Evolutionary conservation across 2,329 filamentous ascomycete species (phyloP).

Genomic region (Fusarium multiceps): DNA sequence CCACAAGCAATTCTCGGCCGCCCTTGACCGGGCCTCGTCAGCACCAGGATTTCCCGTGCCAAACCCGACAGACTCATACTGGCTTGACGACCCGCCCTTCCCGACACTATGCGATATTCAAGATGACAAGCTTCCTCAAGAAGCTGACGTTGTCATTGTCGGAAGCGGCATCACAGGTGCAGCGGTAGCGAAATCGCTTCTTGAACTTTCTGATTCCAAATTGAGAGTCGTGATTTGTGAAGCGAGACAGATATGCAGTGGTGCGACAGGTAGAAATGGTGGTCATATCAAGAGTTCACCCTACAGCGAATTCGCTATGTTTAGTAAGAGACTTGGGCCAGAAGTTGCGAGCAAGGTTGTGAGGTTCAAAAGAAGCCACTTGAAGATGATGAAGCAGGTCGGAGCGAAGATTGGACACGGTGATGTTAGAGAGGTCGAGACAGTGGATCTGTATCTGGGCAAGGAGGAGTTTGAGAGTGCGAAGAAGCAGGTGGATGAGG

Average conservation of each 20-base stretch:
- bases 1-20: slow-evolving; percentile 42
- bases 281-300: slow-evolving; percentile 62
- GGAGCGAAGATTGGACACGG: slow-evolving; percentile 51
- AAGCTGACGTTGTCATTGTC: slow-evolving; percentile 63
- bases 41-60: slow-evolving; percentile 56
- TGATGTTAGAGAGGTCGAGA: slow-evolving; percentile 59
- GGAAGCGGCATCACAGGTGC: slow-evolving; percentile 66
- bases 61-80: slow-evolving; percentile 59
- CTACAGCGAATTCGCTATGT: slow-evolving; percentile 54
- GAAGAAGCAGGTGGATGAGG: slow-evolving; percentile 48
- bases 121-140: slow-evolving; percentile 48
- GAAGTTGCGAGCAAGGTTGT: slow-evolving; percentile 55
- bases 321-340: slow-evolving; percentile 48
- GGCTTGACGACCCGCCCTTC: slow-evolving; percentile 58
- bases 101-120: slow-evolving; percentile 54
- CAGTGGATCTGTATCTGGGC: slow-evolving; percentile 59
- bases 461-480: slow-evolving; percentile 50
- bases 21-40: slow-evolving; percentile 48
- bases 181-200: slow-evolving; percentile 44
- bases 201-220: slow-evolving; percentile 40
- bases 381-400: slow-evolving; percentile 54
- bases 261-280: slow-evolving; percentile 66
- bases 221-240: slow-evolving; percentile 60
- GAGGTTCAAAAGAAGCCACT: slow-evolving; percentile 58
- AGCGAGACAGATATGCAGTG: slow-evolving; percentile 60